Evolutionary conservation across 129 eudicot species (phyloP).

Genomic region (Mikania micrantha): DNA sequence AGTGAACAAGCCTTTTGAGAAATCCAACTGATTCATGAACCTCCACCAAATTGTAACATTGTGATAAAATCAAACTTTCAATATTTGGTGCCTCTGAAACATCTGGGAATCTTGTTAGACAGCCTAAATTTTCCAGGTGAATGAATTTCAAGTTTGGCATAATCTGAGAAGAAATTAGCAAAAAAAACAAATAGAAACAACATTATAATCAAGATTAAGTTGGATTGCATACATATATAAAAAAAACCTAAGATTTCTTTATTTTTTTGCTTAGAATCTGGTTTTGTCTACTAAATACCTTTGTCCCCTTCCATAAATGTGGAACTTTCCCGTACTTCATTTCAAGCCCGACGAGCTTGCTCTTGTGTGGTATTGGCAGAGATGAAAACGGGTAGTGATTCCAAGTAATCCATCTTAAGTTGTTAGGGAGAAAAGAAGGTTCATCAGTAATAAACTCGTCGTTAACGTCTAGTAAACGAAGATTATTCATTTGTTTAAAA

Average conservation of each 20-base stretch:
- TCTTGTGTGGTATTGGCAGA: not conserved
- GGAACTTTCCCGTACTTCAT: not conserved
- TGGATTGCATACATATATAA: not conserved
- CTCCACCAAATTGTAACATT: not conserved
- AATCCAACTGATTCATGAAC: slow-evolving; percentile 12
- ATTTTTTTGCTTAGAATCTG: not conserved
- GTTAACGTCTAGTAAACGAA: not conserved
- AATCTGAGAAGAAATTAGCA: not conserved
- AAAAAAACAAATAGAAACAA: not conserved
- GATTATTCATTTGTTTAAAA: not conserved
- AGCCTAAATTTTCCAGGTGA: not conserved
- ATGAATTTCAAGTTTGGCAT: slow-evolving; percentile 10
- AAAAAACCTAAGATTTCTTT: not conserved
- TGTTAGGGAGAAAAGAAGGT: not conserved
- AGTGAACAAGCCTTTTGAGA: not conserved
- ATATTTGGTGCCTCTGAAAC: too few species aligned
- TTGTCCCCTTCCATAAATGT: not conserved
- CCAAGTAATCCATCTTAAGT: not conserved
- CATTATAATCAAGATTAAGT: not conserved
- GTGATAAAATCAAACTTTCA: not conserved
- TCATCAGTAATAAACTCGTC: not conserved
- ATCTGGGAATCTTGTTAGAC: slow-evolving; percentile 8
- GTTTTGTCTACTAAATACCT: not conserved
- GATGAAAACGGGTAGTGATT: not conserved
- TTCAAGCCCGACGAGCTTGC: not conserved